A percentile compares a stretch with the other conserved stretches of the same genome.
These are phyloP conservation scores for Yamadazyma friedrichii DNA, from an alignment of 1,139 yeast genomes.

Conservation along the genomic window DNA sequence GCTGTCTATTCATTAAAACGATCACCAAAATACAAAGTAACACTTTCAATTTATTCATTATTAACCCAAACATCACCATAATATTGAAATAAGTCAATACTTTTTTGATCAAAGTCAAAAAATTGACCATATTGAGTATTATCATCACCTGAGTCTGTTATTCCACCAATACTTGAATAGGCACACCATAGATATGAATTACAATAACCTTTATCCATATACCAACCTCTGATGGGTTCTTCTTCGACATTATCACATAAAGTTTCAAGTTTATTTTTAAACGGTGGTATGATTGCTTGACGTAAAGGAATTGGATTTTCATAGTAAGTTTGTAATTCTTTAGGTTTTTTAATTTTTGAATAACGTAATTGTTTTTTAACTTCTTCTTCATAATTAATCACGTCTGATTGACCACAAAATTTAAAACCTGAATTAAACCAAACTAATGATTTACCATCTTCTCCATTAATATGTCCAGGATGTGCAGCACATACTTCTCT, in stretches of 20 bases:
- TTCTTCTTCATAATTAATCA: conserved; percentile 27
- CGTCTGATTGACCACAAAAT: conserved; percentile 29
- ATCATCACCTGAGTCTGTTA: conserved; percentile 20
- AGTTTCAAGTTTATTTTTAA: conserved; percentile 22
- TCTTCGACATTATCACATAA: conserved; percentile 22
- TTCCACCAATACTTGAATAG: conserved; percentile 41
- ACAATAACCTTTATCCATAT: conserved; percentile 33
- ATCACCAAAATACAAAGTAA: too few species aligned
- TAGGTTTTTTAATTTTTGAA: conserved; percentile 12
- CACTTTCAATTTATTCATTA: conserved; percentile 20
- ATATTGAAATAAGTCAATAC: conserved; percentile 24
- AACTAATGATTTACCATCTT: conserved; percentile 26
- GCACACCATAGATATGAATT: conserved; percentile 47
- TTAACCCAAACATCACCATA: conserved; percentile 37
- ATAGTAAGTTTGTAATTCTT: conserved; percentile 21
- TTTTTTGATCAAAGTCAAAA: conserved; percentile 20
- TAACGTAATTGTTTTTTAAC: conserved; percentile 18
- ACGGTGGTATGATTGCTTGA: conserved; percentile 33
- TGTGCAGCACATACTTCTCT: conserved; percentile 43
- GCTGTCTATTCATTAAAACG: too few species aligned
- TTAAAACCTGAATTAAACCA: conserved; percentile 37
- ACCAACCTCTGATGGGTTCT: conserved; percentile 33
- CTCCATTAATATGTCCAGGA: conserved; percentile 41
- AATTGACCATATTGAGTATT: conserved; percentile 25
- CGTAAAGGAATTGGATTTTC: conserved; percentile 22